phyloP scores from a whole-genome alignment of 495 filamentous ascomycete species.

The Chaetomium cochliodes region DNA sequence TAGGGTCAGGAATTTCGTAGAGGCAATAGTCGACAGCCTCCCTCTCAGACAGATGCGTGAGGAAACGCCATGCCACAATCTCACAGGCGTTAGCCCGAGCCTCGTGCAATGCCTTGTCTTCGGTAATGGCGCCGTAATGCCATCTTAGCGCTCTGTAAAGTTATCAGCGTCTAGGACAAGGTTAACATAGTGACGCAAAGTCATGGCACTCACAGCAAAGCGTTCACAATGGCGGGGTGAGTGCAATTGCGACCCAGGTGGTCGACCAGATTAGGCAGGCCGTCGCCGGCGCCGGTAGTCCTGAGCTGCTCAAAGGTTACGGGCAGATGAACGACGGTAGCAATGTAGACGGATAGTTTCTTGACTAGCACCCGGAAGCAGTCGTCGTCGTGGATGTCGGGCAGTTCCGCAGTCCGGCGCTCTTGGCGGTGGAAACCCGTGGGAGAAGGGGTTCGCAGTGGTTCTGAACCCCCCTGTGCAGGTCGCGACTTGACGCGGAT shows the following conservation, averaged over 20 bases:
- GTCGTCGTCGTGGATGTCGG: conserved; percentile 63
- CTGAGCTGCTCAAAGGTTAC: conserved; percentile 79
- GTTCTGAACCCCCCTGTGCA: conserved; percentile 24
- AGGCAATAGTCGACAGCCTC: conserved; percentile 82
- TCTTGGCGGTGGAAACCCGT: conserved; percentile 16
- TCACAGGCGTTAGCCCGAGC: conserved; percentile 84
- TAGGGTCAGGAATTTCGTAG: conserved; percentile 64
- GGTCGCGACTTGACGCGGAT: conserved; percentile 47
- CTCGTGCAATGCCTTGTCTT: conserved; percentile 70
- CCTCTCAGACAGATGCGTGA: conserved; percentile 71
- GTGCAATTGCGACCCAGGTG: conserved; percentile 63
- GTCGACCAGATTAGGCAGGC: conserved; percentile 63
- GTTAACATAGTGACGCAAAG: background rate
- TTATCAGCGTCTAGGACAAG: background rate
- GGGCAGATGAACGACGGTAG: conserved; percentile 61
- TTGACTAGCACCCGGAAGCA: conserved; percentile 64
- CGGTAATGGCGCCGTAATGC: conserved; percentile 62
- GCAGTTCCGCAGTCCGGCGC: conserved; percentile 47
- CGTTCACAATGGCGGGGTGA: conserved; percentile 73
- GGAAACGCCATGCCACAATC: conserved; percentile 86
- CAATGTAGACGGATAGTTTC: conserved; percentile 68
- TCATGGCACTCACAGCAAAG: conserved; percentile 62
- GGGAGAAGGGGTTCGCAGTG: conserved; percentile 33
- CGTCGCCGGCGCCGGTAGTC: conserved; percentile 61
- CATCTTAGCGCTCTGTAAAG: conserved; percentile 69